Conservation (phyloP, 306 rosid genomes). For the Castanea crenata region DNA sequence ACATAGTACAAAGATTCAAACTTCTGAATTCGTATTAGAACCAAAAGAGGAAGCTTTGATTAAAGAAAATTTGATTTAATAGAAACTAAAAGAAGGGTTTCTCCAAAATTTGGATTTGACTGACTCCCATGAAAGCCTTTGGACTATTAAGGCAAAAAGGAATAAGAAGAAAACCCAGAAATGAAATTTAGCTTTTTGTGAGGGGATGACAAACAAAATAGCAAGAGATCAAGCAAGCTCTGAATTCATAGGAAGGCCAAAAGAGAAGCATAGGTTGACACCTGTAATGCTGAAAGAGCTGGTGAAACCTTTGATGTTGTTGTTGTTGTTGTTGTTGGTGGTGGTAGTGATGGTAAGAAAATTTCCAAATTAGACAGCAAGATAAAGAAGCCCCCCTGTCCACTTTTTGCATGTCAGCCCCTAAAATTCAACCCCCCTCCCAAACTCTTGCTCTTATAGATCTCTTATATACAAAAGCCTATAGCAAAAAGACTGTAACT, state of each 20-base stretch:
- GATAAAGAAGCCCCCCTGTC: conserved; percentile 10
- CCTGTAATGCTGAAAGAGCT: conserved; percentile 1
- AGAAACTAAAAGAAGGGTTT: background rate
- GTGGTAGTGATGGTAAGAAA: background rate
- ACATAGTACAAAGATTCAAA: background rate
- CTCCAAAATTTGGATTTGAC: background rate
- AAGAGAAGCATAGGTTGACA: background rate
- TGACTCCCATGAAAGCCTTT: background rate
- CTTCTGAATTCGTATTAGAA: too few species aligned
- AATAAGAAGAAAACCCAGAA: background rate
- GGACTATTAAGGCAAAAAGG: background rate
- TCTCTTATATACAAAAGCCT: background rate
- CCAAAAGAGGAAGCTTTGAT: background rate
- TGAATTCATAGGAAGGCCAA: background rate
- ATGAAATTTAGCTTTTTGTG: background rate
- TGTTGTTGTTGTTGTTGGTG: background rate
- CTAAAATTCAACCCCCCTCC: background rate
- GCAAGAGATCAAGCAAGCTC: background rate
- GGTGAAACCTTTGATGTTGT: background rate
- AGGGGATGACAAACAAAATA: too few species aligned
- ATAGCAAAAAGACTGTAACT: background rate
- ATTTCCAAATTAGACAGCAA: background rate
- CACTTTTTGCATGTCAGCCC: conserved; percentile 20
- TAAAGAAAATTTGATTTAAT: background rate
- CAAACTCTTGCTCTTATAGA: background rate